A percentile compares a stretch with the other conserved stretches of the same genome.
These are phyloP conservation scores for Pleurotus djamor DNA, from an alignment of 768 basidiomycete species.

Conservation along the genomic window DNA sequence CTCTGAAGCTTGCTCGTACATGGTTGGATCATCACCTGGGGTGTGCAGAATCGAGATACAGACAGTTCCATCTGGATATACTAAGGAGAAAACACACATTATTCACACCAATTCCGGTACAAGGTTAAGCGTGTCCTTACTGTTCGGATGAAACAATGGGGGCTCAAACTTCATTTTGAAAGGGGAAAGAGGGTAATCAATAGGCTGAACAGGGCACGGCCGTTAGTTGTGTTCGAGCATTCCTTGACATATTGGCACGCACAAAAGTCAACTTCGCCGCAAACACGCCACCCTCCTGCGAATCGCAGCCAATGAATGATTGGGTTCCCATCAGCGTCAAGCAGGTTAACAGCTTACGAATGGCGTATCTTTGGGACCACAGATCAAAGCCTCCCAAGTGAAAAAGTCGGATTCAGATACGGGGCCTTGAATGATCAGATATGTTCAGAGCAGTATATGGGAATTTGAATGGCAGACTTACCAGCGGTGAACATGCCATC, in stretches of 20 bases:
- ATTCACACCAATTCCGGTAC: slow-evolving; percentile 11
- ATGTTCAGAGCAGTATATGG: not conserved
- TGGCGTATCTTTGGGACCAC: slow-evolving; percentile 92
- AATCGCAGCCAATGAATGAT: not conserved
- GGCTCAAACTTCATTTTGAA: slow-evolving; percentile 99
- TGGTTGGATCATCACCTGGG: slow-evolving; percentile 87
- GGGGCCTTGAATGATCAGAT: slow-evolving; percentile 53
- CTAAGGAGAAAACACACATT: slow-evolving; percentile 35
- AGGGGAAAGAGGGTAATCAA: slow-evolving; percentile 95
- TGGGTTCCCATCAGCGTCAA: not conserved
- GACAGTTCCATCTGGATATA: slow-evolving; percentile 94
- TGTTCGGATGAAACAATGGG: slow-evolving; percentile 95
- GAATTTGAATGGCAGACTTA: slow-evolving; percentile 17
- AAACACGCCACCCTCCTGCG: slow-evolving; percentile 92
- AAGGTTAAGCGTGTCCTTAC: slow-evolving; percentile 44
- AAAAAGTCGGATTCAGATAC: slow-evolving; percentile 93
- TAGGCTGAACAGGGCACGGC: slow-evolving; percentile 48
- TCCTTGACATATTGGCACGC: slow-evolving; percentile 28
- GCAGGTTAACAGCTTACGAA: slow-evolving; percentile 55
- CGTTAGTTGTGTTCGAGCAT: not conserved
- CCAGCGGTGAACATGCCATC: slow-evolving; percentile 98
- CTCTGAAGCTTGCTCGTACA: slow-evolving; percentile 94
- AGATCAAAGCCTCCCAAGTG: slow-evolving; percentile 94
- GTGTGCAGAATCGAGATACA: slow-evolving; percentile 98
- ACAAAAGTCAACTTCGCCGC: slow-evolving; percentile 91